Evolutionary conservation across 768 basidiomycete species (phyloP).

Genomic region (Boletus bicolor): DNA sequence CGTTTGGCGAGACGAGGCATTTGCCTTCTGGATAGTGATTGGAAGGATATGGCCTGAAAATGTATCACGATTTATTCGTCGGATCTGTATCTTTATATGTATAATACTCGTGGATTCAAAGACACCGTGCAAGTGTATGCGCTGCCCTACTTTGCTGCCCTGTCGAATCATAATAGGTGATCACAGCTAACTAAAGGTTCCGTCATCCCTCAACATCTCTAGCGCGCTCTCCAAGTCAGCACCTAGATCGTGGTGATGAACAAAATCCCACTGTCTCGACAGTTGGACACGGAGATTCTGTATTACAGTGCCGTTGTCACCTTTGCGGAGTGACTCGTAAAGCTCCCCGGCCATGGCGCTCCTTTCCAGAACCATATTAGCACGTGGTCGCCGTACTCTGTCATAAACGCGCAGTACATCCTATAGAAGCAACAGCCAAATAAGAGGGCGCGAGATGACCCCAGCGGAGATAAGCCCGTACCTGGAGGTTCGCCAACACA

Average conservation of each 20-base stretch:
- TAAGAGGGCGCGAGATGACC: not conserved
- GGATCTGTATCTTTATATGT: conserved; percentile 10
- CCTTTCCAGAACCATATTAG: conserved; percentile 44
- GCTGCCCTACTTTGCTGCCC: not conserved
- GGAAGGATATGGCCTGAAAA: conserved; percentile 46
- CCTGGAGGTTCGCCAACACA: conserved; percentile 39
- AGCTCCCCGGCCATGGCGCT: conserved; percentile 43
- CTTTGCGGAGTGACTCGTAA: conserved; percentile 34
- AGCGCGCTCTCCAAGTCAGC: conserved; percentile 37
- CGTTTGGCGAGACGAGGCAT: conserved; percentile 57
- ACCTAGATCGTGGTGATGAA: conserved; percentile 49
- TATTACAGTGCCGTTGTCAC: conserved; percentile 25
- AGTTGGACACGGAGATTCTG: conserved; percentile 36
- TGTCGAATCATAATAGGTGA: not conserved
- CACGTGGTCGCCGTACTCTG: conserved; percentile 42
- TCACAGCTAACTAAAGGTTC: not conserved
- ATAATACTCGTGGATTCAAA: not conserved
- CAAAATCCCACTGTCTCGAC: conserved; percentile 41
- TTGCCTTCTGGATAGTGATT: conserved; percentile 66
- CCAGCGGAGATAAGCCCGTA: conserved; percentile 16
- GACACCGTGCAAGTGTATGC: too few relatives aligned
- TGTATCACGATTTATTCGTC: not conserved
- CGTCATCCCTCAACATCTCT: conserved; percentile 15
- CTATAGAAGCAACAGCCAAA: conserved; percentile 26
- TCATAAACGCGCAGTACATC: conserved; percentile 47